A percentile compares a stretch with the other conserved stretches of the same genome.
Conservation (phyloP, 371 early-diverging fungal genomes). For the Mortierella sp. region DNA sequence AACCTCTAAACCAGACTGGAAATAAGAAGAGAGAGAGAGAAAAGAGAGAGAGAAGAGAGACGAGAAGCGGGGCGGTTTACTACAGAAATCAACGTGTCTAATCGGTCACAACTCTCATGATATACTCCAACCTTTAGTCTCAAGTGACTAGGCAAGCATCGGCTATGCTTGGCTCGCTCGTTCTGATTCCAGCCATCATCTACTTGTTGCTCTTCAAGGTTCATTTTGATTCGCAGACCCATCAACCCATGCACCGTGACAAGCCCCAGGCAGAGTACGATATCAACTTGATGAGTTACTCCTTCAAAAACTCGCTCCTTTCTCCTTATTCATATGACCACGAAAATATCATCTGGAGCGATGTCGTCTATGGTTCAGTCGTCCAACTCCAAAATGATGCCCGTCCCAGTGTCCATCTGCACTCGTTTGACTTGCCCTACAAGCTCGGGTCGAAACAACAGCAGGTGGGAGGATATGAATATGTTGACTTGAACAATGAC, state of each 20-base stretch:
- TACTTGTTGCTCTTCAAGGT: conserved; percentile 20
- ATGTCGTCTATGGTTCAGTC: not conserved
- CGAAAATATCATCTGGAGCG: not conserved
- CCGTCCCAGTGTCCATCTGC: not conserved
- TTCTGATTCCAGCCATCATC: conserved; percentile 12
- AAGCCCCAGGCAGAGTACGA: conserved; percentile 25
- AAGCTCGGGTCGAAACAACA: not conserved
- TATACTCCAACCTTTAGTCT: not conserved
- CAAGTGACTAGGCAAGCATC: too few species aligned
- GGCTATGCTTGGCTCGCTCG: not conserved
- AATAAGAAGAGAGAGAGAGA: not conserved
- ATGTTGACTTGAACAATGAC: not conserved
- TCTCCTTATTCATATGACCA: not conserved
- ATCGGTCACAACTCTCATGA: not conserved
- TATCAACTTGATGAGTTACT: conserved; percentile 3
- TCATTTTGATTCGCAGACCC: conserved; percentile 16
- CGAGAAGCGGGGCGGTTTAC: too few species aligned
- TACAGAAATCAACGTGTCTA: too few species aligned
- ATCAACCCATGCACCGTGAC: conserved; percentile 8
- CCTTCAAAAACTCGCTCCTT: conserved; percentile 5
- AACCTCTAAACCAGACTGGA: not conserved
- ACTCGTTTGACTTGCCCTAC: not conserved
- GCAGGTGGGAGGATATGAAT: not conserved
- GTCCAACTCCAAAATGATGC: not conserved
- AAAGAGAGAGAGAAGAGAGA: too few species aligned